phyloP scores from a whole-genome alignment of 2,329 filamentous ascomycete genomes.

The Metarhizium sp. region DNA sequence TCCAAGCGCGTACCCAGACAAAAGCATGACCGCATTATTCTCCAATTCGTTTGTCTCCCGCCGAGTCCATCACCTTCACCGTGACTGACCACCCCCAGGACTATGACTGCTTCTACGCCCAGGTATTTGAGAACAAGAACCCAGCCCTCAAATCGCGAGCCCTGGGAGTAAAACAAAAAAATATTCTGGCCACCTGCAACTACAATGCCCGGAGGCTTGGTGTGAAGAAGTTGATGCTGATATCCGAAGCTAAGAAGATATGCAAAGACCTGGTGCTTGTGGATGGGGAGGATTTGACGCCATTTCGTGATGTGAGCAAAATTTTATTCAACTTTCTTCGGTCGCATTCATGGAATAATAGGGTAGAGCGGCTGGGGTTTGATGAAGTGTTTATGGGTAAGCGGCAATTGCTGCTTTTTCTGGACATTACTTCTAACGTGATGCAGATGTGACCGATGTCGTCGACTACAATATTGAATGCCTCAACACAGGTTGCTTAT shows the following conservation, averaged over 20 bases:
- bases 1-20: constrained; percentile 26
- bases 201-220: constrained; percentile 74
- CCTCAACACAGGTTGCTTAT: constrained; percentile 56
- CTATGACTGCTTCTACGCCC: constrained; percentile 92
- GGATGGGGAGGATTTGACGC: constrained; percentile 76
- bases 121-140: constrained; percentile 75
- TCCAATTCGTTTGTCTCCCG: constrained; percentile 64
- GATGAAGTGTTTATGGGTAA: constrained; percentile 64
- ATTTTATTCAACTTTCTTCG: constrained; percentile 64
- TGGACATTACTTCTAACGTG: constrained; percentile 7
- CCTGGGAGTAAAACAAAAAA: constrained; percentile 84
- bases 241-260: constrained; percentile 67
- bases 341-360: constrained; percentile 66
- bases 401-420: constrained; percentile 2
- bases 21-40: constrained; percentile 58
- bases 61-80: not conserved
- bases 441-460: constrained; percentile 73
- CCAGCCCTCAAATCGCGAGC: constrained; percentile 64
- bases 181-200: constrained; percentile 88
- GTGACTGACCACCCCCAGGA: constrained; percentile 29
- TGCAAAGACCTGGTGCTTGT: constrained; percentile 82
- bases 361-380: constrained; percentile 75
- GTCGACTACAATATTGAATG: constrained; percentile 70
- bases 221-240: constrained; percentile 74
- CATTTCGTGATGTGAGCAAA: constrained; percentile 82